phyloP scores from a whole-genome alignment of 495 filamentous ascomycete genomes.

The Penicillium robsamsonii region DNA sequence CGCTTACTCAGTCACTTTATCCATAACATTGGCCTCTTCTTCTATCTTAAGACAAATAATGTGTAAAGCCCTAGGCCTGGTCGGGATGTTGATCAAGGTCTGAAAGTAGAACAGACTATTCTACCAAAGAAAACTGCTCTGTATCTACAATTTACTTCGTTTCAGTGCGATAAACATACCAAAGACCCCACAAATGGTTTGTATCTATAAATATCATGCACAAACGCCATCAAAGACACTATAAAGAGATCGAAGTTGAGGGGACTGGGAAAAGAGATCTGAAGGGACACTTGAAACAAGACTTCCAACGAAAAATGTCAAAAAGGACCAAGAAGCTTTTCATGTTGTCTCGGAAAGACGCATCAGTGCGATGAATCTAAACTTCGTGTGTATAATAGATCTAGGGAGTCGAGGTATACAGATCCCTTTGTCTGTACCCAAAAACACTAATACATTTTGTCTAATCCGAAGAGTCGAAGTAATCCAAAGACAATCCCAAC shows the following conservation, averaged over 20 bases:
- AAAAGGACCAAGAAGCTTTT: not conserved
- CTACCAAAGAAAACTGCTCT: too few species aligned
- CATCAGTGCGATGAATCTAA: not conserved
- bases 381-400: not conserved
- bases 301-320: not conserved
- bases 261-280: not conserved
- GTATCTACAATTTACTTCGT: too few species aligned
- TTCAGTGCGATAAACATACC: too few species aligned
- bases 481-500: slow-evolving; percentile 15
- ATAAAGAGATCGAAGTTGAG: not conserved
- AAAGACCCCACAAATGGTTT: too few species aligned
- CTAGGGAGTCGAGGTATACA: not conserved
- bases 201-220: too few species aligned
- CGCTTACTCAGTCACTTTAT: not conserved
- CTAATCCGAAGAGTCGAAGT: not conserved
- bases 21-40: not conserved
- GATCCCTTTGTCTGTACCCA: not conserved
- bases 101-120: too few species aligned
- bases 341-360: not conserved
- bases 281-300: not conserved
- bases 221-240: not conserved
- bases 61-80: too few species aligned
- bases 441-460: not conserved
- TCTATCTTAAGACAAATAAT: not conserved
- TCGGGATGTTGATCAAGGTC: too few species aligned